Percentiles rank a stretch among this genome's conserved stretches.
phyloP scores from a whole-genome alignment of 2,329 filamentous ascomycete genomes.

The Diplodia scrobiculata region DNA sequence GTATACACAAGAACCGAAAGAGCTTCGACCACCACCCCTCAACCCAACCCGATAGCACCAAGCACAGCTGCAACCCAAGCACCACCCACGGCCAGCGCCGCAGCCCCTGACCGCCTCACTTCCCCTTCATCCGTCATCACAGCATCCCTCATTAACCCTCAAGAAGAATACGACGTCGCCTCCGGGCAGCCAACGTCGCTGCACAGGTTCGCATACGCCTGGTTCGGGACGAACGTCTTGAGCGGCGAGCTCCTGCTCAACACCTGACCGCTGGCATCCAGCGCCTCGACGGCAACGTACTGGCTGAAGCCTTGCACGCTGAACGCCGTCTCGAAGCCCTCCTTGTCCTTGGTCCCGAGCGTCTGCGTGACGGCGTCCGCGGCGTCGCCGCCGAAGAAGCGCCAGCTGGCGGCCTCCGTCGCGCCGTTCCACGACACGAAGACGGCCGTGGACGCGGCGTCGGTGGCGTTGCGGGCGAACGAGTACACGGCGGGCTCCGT shows the following conservation, averaged over 20 bases:
- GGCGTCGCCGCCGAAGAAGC: conserved; percentile 21
- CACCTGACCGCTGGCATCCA: conserved; percentile 12
- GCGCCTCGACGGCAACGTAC: conserved; percentile 16
- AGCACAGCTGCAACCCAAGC: neutral
- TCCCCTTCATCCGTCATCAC: neutral
- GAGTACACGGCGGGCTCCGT: conserved; percentile 24
- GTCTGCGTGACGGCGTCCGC: neutral
- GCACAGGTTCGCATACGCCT: conserved; percentile 21
- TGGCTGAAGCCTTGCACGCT: conserved; percentile 5
- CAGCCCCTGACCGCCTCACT: neutral
- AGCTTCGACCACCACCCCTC: neutral
- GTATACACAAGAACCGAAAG: conserved; percentile 3
- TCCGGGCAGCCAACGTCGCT: conserved; percentile 21
- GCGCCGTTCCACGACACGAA: conserved; percentile 29
- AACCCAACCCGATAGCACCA: neutral
- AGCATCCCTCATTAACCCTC: conserved; percentile 8
- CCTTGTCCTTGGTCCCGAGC: conserved; percentile 17
- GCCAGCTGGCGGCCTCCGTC: conserved; percentile 25
- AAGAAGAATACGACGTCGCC: conserved; percentile 15
- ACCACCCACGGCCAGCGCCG: neutral
- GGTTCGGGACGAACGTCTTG: conserved; percentile 28
- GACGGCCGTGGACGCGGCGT: conserved; percentile 33
- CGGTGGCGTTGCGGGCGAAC: conserved; percentile 37
- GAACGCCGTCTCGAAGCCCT: conserved; percentile 28
- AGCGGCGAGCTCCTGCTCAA: conserved; percentile 9